Conservation (phyloP, 306 rosid species). For the Lagenaria siceraria region DNA sequence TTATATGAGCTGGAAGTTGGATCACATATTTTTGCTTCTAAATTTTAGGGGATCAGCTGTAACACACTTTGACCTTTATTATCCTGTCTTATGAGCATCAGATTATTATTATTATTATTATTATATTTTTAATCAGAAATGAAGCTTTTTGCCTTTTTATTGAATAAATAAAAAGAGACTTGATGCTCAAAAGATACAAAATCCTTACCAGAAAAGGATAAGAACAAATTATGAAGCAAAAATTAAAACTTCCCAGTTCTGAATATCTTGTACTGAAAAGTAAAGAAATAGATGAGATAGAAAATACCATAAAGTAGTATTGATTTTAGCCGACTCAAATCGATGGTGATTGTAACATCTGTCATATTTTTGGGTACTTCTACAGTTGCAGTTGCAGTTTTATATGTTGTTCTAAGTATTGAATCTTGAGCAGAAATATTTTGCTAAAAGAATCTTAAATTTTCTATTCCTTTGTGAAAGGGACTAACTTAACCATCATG, state of each 20-base stretch:
- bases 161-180: too few relatives aligned
- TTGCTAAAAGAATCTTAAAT: not conserved
- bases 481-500: too few relatives aligned
- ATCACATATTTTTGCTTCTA: not conserved
- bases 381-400: not conserved
- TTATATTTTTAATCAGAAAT: too few relatives aligned
- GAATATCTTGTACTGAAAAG: too few relatives aligned
- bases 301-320: too few relatives aligned
- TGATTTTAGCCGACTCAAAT: too few relatives aligned
- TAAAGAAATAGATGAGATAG: too few relatives aligned
- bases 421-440: not conserved
- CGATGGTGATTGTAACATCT: not conserved
- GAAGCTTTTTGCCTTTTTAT: too few relatives aligned
- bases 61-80: not conserved
- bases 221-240: too few relatives aligned
- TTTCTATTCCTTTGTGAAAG: not conserved
- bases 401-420: not conserved
- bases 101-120: not conserved
- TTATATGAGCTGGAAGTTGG: not conserved
- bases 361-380: not conserved
- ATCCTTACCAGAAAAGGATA: too few relatives aligned
- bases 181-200: too few relatives aligned
- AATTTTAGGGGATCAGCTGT: not conserved
- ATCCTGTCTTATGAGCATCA: not conserved
- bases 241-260: too few relatives aligned